A percentile compares a stretch with the other conserved stretches of the same genome.
These are phyloP conservation scores for Ogataea hybrid DNA, from an alignment of 1,139 yeast genomes.

Conservation along the genomic window DNA sequence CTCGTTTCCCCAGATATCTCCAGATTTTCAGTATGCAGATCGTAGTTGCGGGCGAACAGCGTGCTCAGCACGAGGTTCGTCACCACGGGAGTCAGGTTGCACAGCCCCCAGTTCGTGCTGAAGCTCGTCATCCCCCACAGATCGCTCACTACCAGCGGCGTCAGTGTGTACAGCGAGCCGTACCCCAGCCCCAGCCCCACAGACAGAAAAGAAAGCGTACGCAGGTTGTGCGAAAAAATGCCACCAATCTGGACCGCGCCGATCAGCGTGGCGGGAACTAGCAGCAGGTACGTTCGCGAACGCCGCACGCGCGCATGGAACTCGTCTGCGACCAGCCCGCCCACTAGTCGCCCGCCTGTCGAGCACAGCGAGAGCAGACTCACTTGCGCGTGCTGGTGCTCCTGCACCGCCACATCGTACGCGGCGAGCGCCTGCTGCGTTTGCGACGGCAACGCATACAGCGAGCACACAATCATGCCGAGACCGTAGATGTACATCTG, in stretches of 20 bases:
- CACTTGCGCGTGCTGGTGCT: constrained; percentile 56
- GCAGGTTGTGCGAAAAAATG: constrained; percentile 31
- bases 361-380: constrained; percentile 54
- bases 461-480: constrained; percentile 58
- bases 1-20: constrained; percentile 5
- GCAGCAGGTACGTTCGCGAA: constrained; percentile 46
- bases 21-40: constrained; percentile 29
- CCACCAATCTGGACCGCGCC: constrained; percentile 45
- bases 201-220: constrained; percentile 40
- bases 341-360: constrained; percentile 49
- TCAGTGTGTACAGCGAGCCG: constrained; percentile 55
- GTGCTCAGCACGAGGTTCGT: constrained; percentile 51
- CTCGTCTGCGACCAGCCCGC: constrained; percentile 54
- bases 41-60: constrained; percentile 52
- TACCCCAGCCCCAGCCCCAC: constrained; percentile 52
- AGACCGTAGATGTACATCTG: constrained; percentile 64
- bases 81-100: constrained; percentile 51
- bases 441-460: constrained; percentile 33
- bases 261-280: constrained; percentile 45
- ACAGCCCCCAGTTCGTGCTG: constrained; percentile 58
- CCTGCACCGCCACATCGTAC: constrained; percentile 33
- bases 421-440: constrained; percentile 13
- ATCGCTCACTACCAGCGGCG: constrained; percentile 60
- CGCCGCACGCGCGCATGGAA: constrained; percentile 38
- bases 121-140: constrained; percentile 53